Evolutionary conservation across 192 early-diverging fungal genomes (phyloP).

Genomic region (Rhizoclosmatium globosum): DNA sequence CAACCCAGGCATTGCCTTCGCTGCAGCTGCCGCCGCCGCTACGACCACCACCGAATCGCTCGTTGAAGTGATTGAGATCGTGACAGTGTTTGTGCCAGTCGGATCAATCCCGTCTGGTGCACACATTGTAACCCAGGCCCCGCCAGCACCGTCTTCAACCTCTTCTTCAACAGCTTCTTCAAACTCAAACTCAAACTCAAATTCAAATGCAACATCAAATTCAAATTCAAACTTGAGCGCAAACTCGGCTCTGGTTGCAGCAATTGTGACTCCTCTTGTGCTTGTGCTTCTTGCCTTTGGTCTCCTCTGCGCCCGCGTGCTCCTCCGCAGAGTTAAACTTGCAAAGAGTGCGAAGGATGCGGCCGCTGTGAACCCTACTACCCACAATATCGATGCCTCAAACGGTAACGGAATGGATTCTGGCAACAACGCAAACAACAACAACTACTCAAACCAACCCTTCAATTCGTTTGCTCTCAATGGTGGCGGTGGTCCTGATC

Average conservation of each 20-base stretch:
- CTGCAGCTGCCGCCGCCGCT: too few relatives aligned
- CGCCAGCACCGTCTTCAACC: too few relatives aligned
- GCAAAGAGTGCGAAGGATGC: neutral
- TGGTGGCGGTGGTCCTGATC: neutral
- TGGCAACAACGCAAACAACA: conserved; percentile 1
- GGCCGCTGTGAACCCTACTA: neutral
- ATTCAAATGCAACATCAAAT: too few relatives aligned
- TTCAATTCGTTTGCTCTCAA: neutral
- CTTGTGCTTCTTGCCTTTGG: conserved; percentile 3
- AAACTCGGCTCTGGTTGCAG: conserved; percentile 2
- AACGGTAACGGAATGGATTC: neutral
- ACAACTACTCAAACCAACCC: neutral
- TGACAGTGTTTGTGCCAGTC: too few relatives aligned
- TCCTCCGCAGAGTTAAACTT: neutral
- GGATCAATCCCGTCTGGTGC: too few relatives aligned
- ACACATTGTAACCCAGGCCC: too few relatives aligned
- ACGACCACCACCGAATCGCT: too few relatives aligned
- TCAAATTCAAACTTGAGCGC: neutral
- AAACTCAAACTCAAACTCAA: too few relatives aligned
- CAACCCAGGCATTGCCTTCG: too few relatives aligned
- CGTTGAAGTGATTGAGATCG: too few relatives aligned
- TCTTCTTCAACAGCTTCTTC: too few relatives aligned
- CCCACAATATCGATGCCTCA: neutral
- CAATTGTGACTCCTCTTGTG: neutral
- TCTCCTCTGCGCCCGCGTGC: conserved; percentile 9